phyloP scores from a whole-genome alignment of 331 rosid genomes.

The Arachis monticola region DNA sequence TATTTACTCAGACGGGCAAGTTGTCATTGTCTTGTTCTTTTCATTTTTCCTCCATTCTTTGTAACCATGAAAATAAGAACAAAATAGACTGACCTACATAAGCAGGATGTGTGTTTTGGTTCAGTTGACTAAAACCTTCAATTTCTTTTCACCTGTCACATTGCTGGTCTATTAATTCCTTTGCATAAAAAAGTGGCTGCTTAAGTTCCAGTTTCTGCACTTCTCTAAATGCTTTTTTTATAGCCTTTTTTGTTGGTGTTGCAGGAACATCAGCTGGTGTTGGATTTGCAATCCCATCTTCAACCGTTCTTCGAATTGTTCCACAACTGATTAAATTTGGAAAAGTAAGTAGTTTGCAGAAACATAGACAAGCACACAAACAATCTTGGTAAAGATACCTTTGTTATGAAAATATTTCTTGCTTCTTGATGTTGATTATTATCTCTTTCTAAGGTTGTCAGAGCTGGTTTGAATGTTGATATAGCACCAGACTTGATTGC shows the following conservation, averaged over 20 bases:
- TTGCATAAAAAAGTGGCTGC: conserved; percentile 12
- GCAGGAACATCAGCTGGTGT: conserved; percentile 98
- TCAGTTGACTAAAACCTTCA: neutral
- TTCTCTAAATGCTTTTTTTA: neutral
- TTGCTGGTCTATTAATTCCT: conserved; percentile 28
- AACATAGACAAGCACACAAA: neutral
- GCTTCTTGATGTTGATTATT: neutral
- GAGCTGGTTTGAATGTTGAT: conserved; percentile 86
- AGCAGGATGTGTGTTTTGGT: conserved; percentile 3
- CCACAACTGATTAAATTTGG: conserved; percentile 91
- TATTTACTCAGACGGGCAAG: conserved; percentile 89
- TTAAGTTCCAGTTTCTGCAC: conserved; percentile 26
- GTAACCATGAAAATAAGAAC: conserved; percentile 15
- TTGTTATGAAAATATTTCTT: conserved; percentile 30
- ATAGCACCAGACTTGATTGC: conserved; percentile 87
- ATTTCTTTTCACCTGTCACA: neutral
- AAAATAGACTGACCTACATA: conserved; percentile 10
- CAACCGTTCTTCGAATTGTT: conserved; percentile 75
- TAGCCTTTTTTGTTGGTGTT: conserved; percentile 29
- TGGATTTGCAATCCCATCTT: conserved; percentile 96
- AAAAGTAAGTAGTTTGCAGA: conserved; percentile 52
- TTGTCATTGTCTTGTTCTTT: neutral
- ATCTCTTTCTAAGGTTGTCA: conserved; percentile 56
- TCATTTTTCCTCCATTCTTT: neutral
- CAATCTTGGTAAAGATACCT: conserved; percentile 4